phyloP scores from a whole-genome alignment of 1,284 basidiomycete genomes.

The Caloboletus firmus region DNA sequence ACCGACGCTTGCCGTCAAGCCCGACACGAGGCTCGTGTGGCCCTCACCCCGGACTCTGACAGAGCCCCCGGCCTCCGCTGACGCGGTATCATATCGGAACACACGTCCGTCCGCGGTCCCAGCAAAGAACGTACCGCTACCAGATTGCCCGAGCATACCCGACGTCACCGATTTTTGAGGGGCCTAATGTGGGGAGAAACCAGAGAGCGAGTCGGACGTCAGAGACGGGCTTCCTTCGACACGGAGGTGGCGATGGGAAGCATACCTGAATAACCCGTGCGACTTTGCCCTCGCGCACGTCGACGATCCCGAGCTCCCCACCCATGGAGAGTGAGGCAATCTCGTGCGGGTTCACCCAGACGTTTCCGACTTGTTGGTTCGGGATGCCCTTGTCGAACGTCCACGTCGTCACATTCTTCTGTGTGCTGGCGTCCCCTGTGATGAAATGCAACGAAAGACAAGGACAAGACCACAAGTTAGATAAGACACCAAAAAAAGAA shows the following conservation, averaged over 20 bases:
- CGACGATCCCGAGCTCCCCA: slow-evolving; percentile 85
- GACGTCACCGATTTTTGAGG: slow-evolving; percentile 82
- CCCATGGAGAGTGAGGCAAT: slow-evolving; percentile 86
- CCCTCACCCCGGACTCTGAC: slow-evolving; percentile 59
- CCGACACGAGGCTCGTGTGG: slow-evolving; percentile 73
- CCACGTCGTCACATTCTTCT: slow-evolving; percentile 69
- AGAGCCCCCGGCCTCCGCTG: slow-evolving; percentile 25
- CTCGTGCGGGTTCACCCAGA: slow-evolving; percentile 67
- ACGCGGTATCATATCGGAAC: slow-evolving; percentile 57
- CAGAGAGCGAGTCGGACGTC: neutral
- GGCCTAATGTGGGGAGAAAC: slow-evolving; percentile 45
- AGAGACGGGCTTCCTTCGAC: neutral
- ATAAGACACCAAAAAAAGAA: neutral
- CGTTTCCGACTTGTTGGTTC: slow-evolving; percentile 87
- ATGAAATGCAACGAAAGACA: neutral
- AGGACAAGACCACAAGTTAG: neutral
- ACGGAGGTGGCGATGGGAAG: neutral
- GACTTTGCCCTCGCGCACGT: slow-evolving; percentile 63
- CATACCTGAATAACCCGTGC: slow-evolving; percentile 62
- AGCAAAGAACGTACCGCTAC: slow-evolving; percentile 65
- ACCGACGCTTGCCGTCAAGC: slow-evolving; percentile 49
- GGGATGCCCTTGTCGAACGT: slow-evolving; percentile 66
- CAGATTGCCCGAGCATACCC: slow-evolving; percentile 45
- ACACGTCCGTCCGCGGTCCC: slow-evolving; percentile 85
- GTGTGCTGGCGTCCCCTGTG: slow-evolving; percentile 77